Percentiles rank a stretch among this genome's conserved stretches.
These are phyloP conservation scores for Cladobotryum mycophilum DNA, from an alignment of 2,329 filamentous ascomycete species.

Conservation along the genomic window DNA sequence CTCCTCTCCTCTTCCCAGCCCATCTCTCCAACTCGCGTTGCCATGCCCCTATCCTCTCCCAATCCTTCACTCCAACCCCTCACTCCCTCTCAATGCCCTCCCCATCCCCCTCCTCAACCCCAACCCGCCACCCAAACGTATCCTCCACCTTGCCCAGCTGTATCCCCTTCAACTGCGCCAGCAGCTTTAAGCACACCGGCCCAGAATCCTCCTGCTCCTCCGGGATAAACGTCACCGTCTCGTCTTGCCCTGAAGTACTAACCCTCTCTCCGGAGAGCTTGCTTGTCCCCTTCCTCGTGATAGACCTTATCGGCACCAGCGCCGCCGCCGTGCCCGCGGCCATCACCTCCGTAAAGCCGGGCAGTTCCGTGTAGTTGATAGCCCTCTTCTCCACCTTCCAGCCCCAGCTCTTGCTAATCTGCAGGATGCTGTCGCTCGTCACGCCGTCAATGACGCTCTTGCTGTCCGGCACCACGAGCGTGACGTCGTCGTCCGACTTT, in stretches of 20 bases:
- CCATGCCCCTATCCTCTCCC: no score
- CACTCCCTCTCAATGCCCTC: slow-evolving; percentile 14
- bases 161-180: slow-evolving; percentile 74
- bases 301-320: slow-evolving; percentile 85
- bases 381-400: slow-evolving; percentile 76
- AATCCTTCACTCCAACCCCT: no score
- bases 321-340: slow-evolving; percentile 89
- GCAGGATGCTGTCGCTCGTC: slow-evolving; percentile 70
- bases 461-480: slow-evolving; percentile 80
- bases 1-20: slow-evolving; percentile 31
- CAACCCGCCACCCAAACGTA: slow-evolving; percentile 63
- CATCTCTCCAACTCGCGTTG: slow-evolving; percentile 20
- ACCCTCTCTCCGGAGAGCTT: slow-evolving; percentile 25
- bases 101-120: slow-evolving; percentile 40
- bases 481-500: slow-evolving; percentile 51
- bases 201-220: slow-evolving; percentile 62
- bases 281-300: slow-evolving; percentile 56
- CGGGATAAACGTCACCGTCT: slow-evolving; percentile 51
- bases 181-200: slow-evolving; percentile 62
- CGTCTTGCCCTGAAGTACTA: slow-evolving; percentile 15
- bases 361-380: slow-evolving; percentile 57
- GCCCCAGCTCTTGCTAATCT: slow-evolving; percentile 70
- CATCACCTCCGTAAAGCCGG: slow-evolving; percentile 64
- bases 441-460: slow-evolving; percentile 82
- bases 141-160: slow-evolving; percentile 78